phyloP scores from a whole-genome alignment of 2,329 filamentous ascomycete species.

The Magnaporthales sp. region DNA sequence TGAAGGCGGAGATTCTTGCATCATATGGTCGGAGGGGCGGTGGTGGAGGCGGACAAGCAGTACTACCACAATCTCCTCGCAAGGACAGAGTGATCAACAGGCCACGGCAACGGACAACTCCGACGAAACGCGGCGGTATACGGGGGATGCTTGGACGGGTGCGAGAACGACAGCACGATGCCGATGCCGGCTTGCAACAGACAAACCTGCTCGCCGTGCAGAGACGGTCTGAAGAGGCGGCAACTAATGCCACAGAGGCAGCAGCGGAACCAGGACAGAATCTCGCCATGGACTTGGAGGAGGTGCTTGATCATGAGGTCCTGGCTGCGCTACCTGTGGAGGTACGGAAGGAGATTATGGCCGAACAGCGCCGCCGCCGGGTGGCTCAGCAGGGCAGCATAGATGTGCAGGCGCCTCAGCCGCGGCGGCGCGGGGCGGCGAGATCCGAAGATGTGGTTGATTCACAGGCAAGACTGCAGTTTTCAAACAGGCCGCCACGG shows the following conservation, averaged over 20 bases:
- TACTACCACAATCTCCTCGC: conserved; percentile 42
- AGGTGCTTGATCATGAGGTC: conserved; percentile 60
- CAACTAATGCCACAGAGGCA: not conserved
- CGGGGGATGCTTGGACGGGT: conserved; percentile 31
- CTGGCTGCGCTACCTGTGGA: conserved; percentile 77
- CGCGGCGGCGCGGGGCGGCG: conserved; percentile 14
- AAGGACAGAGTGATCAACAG: conserved; percentile 44
- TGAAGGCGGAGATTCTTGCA: conserved; percentile 74
- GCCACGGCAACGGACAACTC: conserved; percentile 30
- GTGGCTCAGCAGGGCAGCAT: conserved; percentile 47
- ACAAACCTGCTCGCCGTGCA: conserved; percentile 50
- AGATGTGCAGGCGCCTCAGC: conserved; percentile 27
- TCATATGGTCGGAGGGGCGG: conserved; percentile 45
- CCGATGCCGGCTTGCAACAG: conserved; percentile 57
- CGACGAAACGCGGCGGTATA: conserved; percentile 56
- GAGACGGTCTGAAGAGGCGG: not conserved
- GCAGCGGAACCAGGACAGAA: not conserved
- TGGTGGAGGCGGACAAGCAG: conserved; percentile 18
- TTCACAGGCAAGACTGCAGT: conserved; percentile 34
- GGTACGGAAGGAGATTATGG: conserved; percentile 67
- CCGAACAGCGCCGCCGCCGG: conserved; percentile 59
- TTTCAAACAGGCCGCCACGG: conserved; percentile 36
- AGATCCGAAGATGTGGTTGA: conserved; percentile 8
- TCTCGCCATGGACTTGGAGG: conserved; percentile 24
- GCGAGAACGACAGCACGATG: conserved; percentile 42